Conservation (phyloP, 2,329 filamentous ascomycete species). For the Fusarium citri region DNA sequence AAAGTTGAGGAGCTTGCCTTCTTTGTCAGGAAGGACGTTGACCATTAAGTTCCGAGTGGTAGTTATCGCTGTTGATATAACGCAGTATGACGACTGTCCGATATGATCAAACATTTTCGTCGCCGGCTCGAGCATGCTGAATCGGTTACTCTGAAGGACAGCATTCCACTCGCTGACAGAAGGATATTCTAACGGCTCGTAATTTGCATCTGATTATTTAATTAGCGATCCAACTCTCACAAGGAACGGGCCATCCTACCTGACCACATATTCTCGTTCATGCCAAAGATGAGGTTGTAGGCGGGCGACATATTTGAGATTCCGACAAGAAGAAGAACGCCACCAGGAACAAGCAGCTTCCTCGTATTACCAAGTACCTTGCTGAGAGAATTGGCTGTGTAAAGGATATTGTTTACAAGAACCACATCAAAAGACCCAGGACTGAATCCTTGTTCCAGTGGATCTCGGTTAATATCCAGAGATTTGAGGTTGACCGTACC, state of each 20-base stretch:
- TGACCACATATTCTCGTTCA: slow-evolving; percentile 26
- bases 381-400: not conserved
- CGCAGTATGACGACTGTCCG: slow-evolving; percentile 18
- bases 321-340: slow-evolving; percentile 2
- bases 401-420: slow-evolving; percentile 11
- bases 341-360: slow-evolving; percentile 10
- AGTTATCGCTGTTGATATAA: not conserved
- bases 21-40: not conserved
- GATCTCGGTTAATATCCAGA: slow-evolving; percentile 11
- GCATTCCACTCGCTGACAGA: slow-evolving; percentile 4
- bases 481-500: not conserved
- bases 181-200: slow-evolving; percentile 1
- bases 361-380: not conserved
- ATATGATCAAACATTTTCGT: slow-evolving; percentile 23
- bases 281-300: slow-evolving; percentile 19
- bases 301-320: slow-evolving; percentile 22
- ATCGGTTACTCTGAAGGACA: not conserved
- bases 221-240: rapidly evolving
- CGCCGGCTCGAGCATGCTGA: slow-evolving; percentile 24
- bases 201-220: not conserved
- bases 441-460: slow-evolving; percentile 1
- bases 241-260: not conserved
- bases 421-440: not conserved
- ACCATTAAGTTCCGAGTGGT: not conserved
- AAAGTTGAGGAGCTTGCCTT: not conserved